Evolutionary conservation across 768 basidiomycete genomes (phyloP), one percentile per base, ranked within the genome.

Genomic region (Mycena belliarum): DNA sequence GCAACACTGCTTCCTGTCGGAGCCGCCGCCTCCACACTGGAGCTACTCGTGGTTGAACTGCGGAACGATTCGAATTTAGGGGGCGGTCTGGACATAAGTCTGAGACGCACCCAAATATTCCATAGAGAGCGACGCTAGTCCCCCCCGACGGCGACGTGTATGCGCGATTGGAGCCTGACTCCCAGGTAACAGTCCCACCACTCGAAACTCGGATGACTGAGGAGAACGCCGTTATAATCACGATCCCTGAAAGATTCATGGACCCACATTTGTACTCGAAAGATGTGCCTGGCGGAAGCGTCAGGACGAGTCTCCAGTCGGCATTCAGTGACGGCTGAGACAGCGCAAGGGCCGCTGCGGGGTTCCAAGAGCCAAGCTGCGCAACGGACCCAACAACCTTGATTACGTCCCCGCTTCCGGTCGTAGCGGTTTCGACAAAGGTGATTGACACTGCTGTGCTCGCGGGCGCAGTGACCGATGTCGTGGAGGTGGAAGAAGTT

Each of bases 241-340:
- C 4, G 16, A 7, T 15, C 33, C 33, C 11, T 14, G 33, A 35
- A 15, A 9, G 15, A 16, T 25, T 3, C 14, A 16, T 6, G 29
- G n/a, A 20, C 44, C 42, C 32, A 57, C 56, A 57, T 51, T 57
- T 57, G 26, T 51, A 57, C 33, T 57, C 49, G 28, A 57, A 57
- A n/a, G 26, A 7, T 1, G 43, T 51, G 15, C 35, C 42, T 1
- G 49, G 49, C 15, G 56, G 49, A 11, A 57, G 29, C 1, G 43
- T 33, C 20, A 44, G 8, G 18, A 42, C 52, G 23, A 45, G 11
- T 25, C 26, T 49, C 56, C 56, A 57, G 25, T 50, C 28, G 3
- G 38, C 42, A 44, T 44, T 45, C 42, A 20, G 5, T 37, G 52
- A 53, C 25, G 38, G 25, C 26, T 51, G 37, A 14, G 50, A 8